Conservation (phyloP, 805 yeast genomes). For the Cyberlindnera mycetangii region DNA sequence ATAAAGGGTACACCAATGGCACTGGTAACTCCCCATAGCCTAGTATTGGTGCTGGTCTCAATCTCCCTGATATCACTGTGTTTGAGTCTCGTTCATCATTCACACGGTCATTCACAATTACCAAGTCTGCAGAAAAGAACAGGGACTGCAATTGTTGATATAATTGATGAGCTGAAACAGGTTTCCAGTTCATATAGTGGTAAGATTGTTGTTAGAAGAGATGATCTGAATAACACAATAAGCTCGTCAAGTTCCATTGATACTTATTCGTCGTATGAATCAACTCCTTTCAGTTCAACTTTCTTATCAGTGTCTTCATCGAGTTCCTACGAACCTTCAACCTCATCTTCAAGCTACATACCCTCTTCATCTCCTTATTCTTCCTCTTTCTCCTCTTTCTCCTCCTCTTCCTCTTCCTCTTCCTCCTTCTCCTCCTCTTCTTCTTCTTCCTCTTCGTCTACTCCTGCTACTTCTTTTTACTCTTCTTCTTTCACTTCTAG, state of each 20-base stretch:
- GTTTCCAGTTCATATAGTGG: neutral
- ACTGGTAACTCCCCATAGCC: neutral
- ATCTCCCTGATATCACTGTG: neutral
- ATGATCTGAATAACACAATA: neutral
- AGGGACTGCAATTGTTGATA: neutral
- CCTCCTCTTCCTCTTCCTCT: constrained; percentile 3
- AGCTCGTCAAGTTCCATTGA: neutral
- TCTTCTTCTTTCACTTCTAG: constrained; percentile 1
- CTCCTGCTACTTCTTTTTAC: neutral
- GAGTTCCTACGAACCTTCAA: neutral
- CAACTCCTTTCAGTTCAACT: too few relatives aligned
- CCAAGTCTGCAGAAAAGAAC: neutral
- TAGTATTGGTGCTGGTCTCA: neutral
- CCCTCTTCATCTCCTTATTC: too few relatives aligned
- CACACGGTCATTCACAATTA: neutral
- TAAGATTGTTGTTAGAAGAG: constrained; percentile 3
- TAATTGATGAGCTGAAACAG: neutral
- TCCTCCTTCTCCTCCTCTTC: neutral
- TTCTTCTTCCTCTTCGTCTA: neutral
- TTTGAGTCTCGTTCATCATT: neutral
- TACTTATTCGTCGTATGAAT: too few relatives aligned
- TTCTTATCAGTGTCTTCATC: neutral
- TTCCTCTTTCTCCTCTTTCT: too few relatives aligned
- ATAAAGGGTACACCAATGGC: too few relatives aligned
- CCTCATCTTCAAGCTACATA: neutral